These are phyloP conservation scores for Lentinula boryana DNA, from an alignment of 768 basidiomycete genomes.

Conservation along the genomic window DNA sequence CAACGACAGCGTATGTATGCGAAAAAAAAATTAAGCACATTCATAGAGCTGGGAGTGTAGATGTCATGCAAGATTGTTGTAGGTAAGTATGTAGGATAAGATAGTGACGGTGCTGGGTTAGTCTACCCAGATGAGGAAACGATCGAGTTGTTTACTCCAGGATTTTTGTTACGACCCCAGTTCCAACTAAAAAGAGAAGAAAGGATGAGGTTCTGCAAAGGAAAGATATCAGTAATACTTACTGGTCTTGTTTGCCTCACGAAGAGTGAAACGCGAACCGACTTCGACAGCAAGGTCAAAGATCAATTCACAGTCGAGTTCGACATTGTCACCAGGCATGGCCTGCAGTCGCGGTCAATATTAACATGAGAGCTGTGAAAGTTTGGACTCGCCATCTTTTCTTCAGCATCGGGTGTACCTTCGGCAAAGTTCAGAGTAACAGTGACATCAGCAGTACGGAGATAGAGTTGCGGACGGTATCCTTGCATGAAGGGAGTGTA, in stretches of 20 bases:
- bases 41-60: conserved; percentile 1
- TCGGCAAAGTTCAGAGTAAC: conserved; percentile 80
- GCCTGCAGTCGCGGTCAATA: conserved; percentile 38
- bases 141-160: conserved; percentile 28
- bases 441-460: conserved; percentile 94
- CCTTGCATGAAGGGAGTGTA: conserved; percentile 90
- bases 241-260: conserved; percentile 94
- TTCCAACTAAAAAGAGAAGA: conserved; percentile 58
- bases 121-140: not conserved
- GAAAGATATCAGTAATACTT: conserved; percentile 21
- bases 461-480: conserved; percentile 93
- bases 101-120: not conserved
- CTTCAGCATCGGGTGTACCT: conserved; percentile 70
- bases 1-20: not conserved
- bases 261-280: conserved; percentile 88
- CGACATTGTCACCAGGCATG: conserved; percentile 98
- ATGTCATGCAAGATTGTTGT: conserved; percentile 1
- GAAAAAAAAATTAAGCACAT: conserved; percentile 4
- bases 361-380: not conserved
- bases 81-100: conserved; percentile 1
- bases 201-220: conserved; percentile 4
- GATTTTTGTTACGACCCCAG: conserved; percentile 89
- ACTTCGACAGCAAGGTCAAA: conserved; percentile 87
- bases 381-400: conserved; percentile 67
- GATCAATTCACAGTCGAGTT: conserved; percentile 79